Evolutionary conservation across 2,329 filamentous ascomycete species (phyloP), one percentile per base, ranked within the genome.

Genomic region (Davidsoniella neocaledoniae): DNA sequence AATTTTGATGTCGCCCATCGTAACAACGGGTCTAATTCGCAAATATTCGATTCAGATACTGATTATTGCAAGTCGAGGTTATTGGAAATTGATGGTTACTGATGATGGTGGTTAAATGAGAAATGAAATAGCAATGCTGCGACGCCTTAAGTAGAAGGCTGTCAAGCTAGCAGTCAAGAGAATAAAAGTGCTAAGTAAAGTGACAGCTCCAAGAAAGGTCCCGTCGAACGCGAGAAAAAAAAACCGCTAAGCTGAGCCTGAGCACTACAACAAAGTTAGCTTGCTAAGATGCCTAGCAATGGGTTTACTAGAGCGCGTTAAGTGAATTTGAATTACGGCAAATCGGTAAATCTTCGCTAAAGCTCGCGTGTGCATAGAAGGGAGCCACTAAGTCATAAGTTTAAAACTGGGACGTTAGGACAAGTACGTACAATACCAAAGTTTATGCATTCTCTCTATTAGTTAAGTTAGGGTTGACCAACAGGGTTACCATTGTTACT

Each of bases 1-100:
- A 71, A 98, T 95, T 69, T 85, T 86, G 69, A 98, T 94, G 68
- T 93, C 85, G 62, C 72, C 74, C 77, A 79, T 79, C 65, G 62
- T 70, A 65, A 40, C 45, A 50, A 14, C 38, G 44, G 14, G 36
- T 29, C 36, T 46, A 38, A 12, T 46, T 38, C n/a, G 36, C 10
- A 46, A 5, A 14, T n/a, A 7, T 12, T 36, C 29, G 44, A 17
- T 29, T 12, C 9, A 14, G 14, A 37, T 38, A n/a, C 17, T 29
- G 16, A 29, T 23, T n/a, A 19, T 45, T 26, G 19, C 29, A 33
- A 33, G n/a, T 38, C 17, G 10, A 23, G 44, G 23, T 46, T 19
- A 19, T 46, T 21, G 8, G 19, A 23, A 39, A 19, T 23, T 7
- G 5, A 8, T 36, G 44, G 44, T n/a, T 29, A 8, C 5, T n/a